Percentiles rank a stretch among this genome's conserved stretches.
phyloP scores from a whole-genome alignment of 2,329 filamentous ascomycete species.

The Plectosphaerella sp. region DNA sequence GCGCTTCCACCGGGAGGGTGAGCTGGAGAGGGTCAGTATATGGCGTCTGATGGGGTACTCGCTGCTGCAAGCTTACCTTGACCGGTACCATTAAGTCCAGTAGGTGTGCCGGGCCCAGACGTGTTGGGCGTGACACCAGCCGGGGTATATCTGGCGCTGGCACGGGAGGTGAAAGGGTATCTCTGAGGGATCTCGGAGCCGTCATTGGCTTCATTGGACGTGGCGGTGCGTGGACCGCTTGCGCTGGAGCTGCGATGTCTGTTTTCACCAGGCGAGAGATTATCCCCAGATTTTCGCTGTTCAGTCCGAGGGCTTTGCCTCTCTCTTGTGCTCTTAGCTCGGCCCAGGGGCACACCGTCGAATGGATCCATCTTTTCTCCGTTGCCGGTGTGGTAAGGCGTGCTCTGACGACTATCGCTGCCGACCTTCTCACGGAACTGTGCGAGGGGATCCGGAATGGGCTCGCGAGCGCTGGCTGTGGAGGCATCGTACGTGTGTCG shows the following conservation, averaged over 20 bases:
- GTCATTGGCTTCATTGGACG: neutral
- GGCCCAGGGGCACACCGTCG: constrained; percentile 38
- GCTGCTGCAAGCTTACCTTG: constrained; percentile 3
- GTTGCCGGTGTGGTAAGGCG: constrained; percentile 50
- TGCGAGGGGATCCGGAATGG: constrained; percentile 41
- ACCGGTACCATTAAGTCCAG: constrained; percentile 2
- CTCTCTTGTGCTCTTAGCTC: constrained; percentile 42
- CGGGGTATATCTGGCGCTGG: constrained; percentile 12
- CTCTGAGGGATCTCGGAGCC: constrained; percentile 4
- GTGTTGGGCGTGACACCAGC: neutral
- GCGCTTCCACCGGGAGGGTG: neutral
- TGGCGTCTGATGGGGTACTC: neutral
- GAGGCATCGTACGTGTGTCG: constrained; percentile 7
- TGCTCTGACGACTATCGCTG: constrained; percentile 47
- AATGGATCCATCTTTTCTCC: constrained; percentile 58
- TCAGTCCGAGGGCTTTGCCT: constrained; percentile 28
- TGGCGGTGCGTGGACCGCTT: constrained; percentile 18
- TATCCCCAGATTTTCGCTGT: constrained; percentile 10
- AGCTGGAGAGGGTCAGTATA: neutral
- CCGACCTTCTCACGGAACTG: constrained; percentile 39
- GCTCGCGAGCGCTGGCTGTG: constrained; percentile 18
- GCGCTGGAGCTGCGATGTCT: constrained; percentile 26
- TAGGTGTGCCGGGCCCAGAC: constrained; percentile 1
- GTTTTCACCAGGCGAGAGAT: constrained; percentile 13
- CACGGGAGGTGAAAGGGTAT: constrained; percentile 10